These are phyloP conservation scores for Trichoderma sp. DNA, from an alignment of 2,329 filamentous ascomycete genomes.

Conservation along the genomic window DNA sequence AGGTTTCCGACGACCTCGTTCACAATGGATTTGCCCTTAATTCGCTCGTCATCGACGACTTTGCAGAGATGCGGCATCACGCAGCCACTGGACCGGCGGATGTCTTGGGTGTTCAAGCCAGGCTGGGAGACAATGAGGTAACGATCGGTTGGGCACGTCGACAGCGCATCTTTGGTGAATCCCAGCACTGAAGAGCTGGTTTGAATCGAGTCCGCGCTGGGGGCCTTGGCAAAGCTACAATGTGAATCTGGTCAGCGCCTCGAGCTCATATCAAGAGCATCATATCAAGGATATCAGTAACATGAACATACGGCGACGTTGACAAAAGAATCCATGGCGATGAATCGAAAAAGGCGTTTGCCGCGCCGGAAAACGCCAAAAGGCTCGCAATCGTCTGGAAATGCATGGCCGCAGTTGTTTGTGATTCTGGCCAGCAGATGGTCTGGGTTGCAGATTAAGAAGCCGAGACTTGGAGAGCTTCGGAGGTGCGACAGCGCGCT, in stretches of 20 bases:
- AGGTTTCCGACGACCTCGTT: slow-evolving; percentile 59
- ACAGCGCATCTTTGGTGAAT: slow-evolving; percentile 54
- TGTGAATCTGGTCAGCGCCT: neutral
- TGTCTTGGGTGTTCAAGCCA: slow-evolving; percentile 70
- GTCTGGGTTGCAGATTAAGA: slow-evolving; percentile 5
- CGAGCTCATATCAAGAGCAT: slow-evolving; percentile 1
- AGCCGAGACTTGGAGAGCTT: slow-evolving; percentile 5
- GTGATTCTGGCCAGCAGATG: slow-evolving; percentile 2
- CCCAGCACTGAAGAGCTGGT: slow-evolving; percentile 47
- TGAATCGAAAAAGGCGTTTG: slow-evolving; percentile 77
- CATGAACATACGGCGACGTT: slow-evolving; percentile 67
- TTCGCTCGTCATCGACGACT: slow-evolving; percentile 38
- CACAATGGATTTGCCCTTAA: slow-evolving; percentile 49
- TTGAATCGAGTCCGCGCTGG: slow-evolving; percentile 49
- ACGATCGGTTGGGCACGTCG: slow-evolving; percentile 68
- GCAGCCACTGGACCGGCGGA: slow-evolving; percentile 52
- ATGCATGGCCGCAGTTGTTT: slow-evolving; percentile 20
- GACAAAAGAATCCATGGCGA: slow-evolving; percentile 90
- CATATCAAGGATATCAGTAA: neutral
- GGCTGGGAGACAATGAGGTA: slow-evolving; percentile 81
- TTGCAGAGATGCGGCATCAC: slow-evolving; percentile 55
- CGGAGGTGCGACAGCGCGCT: slow-evolving; percentile 16
- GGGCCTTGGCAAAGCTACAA: slow-evolving; percentile 37
- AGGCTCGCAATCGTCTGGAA: slow-evolving; percentile 43
- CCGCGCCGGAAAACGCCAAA: slow-evolving; percentile 58